Percentiles rank a stretch among this genome's conserved stretches.
Evolutionary conservation across 306 rosid species (phyloP).

Genomic region (Vicia faba): DNA sequence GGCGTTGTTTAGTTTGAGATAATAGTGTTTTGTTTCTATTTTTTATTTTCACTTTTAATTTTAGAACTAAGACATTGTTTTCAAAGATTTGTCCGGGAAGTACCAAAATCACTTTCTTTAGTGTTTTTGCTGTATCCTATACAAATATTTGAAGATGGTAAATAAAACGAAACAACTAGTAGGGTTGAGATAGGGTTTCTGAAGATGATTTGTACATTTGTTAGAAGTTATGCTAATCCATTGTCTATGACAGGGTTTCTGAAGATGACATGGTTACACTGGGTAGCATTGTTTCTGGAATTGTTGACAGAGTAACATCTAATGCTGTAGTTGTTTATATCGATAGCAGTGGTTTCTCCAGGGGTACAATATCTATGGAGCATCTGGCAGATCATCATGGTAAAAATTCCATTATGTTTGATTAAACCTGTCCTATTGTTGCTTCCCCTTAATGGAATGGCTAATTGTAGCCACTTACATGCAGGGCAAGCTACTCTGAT

Average conservation of each 20-base stretch:
- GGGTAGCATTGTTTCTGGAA: conserved; percentile 82
- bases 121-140: neutral
- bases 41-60: neutral
- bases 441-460: conserved; percentile 24
- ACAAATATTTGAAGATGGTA: neutral
- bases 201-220: conserved; percentile 51
- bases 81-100: neutral
- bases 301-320: conserved; percentile 70
- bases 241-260: conserved; percentile 66
- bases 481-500: conserved; percentile 69
- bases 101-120: neutral
- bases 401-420: conserved; percentile 38
- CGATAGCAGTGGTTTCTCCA: conserved; percentile 58
- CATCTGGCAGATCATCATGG: conserved; percentile 96
- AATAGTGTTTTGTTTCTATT: neutral
- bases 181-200: conserved; percentile 50
- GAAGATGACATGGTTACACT: conserved; percentile 62
- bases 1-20: neutral
- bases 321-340: conserved; percentile 62
- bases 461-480: conserved; percentile 39
- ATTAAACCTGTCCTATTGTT: conserved; percentile 23
- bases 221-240: conserved; percentile 29
- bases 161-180: neutral
- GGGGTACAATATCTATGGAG: conserved; percentile 74
- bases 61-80: neutral